These are phyloP conservation scores for Podila epicladia DNA, from an alignment of 192 early-diverging fungal genomes.

Conservation along the genomic window DNA sequence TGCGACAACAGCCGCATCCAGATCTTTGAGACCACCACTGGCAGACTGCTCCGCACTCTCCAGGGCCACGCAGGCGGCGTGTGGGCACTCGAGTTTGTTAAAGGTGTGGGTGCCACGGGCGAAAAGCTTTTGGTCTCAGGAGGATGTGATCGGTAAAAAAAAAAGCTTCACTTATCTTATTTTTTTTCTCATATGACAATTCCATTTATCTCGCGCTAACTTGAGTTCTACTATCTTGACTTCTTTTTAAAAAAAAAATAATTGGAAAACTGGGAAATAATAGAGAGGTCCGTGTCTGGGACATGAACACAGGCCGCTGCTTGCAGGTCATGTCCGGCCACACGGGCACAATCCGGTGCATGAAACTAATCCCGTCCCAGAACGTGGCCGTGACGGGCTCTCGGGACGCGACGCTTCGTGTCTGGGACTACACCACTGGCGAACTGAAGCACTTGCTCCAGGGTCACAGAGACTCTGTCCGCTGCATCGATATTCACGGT, in stretches of 20 bases:
- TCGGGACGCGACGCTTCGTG: slow-evolving; percentile 90
- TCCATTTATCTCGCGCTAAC: background rate
- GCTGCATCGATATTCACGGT: slow-evolving; percentile 89
- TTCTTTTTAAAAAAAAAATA: too few species aligned
- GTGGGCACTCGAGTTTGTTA: slow-evolving; percentile 94
- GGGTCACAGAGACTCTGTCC: slow-evolving; percentile 91
- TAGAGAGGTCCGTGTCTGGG: slow-evolving; percentile 93
- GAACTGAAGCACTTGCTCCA: slow-evolving; percentile 78
- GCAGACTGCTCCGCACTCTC: slow-evolving; percentile 74
- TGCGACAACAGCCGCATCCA: slow-evolving; percentile 93
- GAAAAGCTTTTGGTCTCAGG: slow-evolving; percentile 90
- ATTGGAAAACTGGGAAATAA: background rate
- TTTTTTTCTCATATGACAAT: background rate
- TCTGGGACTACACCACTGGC: slow-evolving; percentile 84
- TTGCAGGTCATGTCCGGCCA: slow-evolving; percentile 95
- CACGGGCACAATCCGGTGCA: slow-evolving; percentile 95
- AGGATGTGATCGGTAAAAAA: slow-evolving; percentile 87
- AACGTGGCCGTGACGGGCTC: slow-evolving; percentile 90
- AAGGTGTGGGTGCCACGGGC: slow-evolving; percentile 60
- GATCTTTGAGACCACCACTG: slow-evolving; percentile 88
- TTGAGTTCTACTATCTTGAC: background rate
- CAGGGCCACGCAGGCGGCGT: slow-evolving; percentile 94
- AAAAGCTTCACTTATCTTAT: slow-evolving; percentile 7
- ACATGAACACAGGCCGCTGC: slow-evolving; percentile 85
- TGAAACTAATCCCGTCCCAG: slow-evolving; percentile 68